phyloP scores from a whole-genome alignment of 2,329 filamentous ascomycete genomes.

The Claviceps citrina region DNA sequence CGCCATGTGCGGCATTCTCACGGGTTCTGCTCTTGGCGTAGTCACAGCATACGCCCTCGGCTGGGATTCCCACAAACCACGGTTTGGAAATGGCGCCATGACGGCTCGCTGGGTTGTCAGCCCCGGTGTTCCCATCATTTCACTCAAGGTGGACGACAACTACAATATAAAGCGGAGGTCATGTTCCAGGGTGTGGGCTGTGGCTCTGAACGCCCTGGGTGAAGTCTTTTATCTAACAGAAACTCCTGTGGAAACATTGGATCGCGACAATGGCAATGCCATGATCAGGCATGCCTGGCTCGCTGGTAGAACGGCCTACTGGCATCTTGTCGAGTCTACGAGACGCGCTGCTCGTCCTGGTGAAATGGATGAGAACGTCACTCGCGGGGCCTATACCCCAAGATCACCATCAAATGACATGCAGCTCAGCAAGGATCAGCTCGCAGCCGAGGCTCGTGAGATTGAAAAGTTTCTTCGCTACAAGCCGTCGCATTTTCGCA shows the following conservation, averaged over 20 bases:
- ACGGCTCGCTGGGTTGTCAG: slow-evolving; percentile 82
- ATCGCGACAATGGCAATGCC: slow-evolving; percentile 36
- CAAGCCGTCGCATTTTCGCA: slow-evolving; percentile 63
- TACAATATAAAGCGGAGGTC: slow-evolving; percentile 58
- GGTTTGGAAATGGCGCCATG: slow-evolving; percentile 57
- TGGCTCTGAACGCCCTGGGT: slow-evolving; percentile 82
- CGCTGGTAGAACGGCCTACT: slow-evolving; percentile 61
- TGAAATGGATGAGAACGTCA: slow-evolving; percentile 51
- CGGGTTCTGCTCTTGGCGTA: slow-evolving; percentile 69
- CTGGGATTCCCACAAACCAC: slow-evolving; percentile 38
- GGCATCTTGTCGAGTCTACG: slow-evolving; percentile 67
- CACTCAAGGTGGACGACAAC: slow-evolving; percentile 68
- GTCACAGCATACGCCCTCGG: slow-evolving; percentile 71
- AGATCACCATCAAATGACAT: slow-evolving; percentile 61
- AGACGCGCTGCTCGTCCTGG: slow-evolving; percentile 57
- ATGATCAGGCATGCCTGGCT: slow-evolving; percentile 59
- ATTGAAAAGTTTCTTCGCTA: slow-evolving; percentile 62
- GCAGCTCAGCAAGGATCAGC: slow-evolving; percentile 54
- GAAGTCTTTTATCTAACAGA: slow-evolving; percentile 77
- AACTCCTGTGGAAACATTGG: slow-evolving; percentile 41
- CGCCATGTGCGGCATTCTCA: slow-evolving; percentile 66
- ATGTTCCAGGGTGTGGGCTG: slow-evolving; percentile 68
- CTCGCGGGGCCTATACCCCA: slow-evolving; percentile 65
- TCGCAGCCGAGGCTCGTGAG: slow-evolving; percentile 62
- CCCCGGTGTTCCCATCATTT: slow-evolving; percentile 82